phyloP scores from a whole-genome alignment of 257 asterid genomes.

The Knoxia roxburghii region DNA sequence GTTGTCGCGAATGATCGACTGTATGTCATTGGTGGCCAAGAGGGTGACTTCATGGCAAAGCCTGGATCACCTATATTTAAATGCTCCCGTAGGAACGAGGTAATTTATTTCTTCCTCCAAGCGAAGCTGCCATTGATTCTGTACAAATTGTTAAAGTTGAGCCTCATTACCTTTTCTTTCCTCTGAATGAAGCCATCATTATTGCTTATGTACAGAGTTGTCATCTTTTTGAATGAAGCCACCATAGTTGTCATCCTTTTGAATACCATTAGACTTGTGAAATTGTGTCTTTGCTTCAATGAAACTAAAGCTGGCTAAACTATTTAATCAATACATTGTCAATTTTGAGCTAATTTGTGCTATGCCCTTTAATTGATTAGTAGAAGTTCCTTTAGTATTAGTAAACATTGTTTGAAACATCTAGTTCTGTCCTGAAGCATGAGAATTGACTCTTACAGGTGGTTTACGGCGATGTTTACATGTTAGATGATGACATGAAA shows the following conservation, averaged over 20 bases:
- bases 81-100: conserved; percentile 92
- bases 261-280: not conserved
- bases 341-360: not conserved
- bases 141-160: not conserved
- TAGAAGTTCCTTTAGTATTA: not conserved
- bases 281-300: not conserved
- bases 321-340: not conserved
- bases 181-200: not conserved
- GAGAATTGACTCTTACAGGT: conserved; percentile 42
- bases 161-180: not conserved
- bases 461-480: conserved; percentile 79
- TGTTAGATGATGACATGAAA: conserved; percentile 78
- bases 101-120: conserved; percentile 18
- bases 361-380: not conserved
- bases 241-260: not conserved
- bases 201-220: not conserved
- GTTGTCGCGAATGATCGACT: conserved; percentile 60
- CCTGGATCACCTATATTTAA: conserved; percentile 92
- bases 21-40: conserved; percentile 83
- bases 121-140: not conserved
- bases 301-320: not conserved
- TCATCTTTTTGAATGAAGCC: not conserved
- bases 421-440: conserved; percentile 15
- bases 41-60: conserved; percentile 95
- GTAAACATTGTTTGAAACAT: not conserved